Evolutionary conservation across 768 basidiomycete genomes (phyloP), one percentile per base, ranked within the genome.

Genomic region (Calocybe indica): DNA sequence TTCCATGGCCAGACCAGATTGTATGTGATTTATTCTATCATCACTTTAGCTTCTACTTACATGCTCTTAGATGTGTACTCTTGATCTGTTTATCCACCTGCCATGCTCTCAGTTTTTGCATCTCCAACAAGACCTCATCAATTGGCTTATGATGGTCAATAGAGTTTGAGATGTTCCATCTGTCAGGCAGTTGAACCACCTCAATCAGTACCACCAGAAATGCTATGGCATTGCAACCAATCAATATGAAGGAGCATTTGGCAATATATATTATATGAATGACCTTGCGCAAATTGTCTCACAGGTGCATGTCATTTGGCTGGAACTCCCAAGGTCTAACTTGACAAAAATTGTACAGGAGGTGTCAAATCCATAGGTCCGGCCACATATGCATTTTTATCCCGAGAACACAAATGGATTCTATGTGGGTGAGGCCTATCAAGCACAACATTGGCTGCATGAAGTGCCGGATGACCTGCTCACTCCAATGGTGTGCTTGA

Each of bases 331-430:
- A 36, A 13, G 42, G 28, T 22, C n/a, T 11, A 31, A 39, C 45
- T 38, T 36, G 30, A n/a, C n/a, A n/a, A 14, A 5, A 7, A 36
- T 30, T 33, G n/a, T n/a, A n/a, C n/a, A 67, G 65, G 65, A 67
- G 55, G 62, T 65, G 59, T 51, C 65, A 2, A 67, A 67, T 43
- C 63, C 63, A 0, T 30, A 29, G 29, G 60, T 67, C 5, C 56
- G 56, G 9, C 47, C 51, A 0, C 55, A 64, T 40, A 49, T 67
- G 0, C 15, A 28, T 5, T 58, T 60, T 43, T 58, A 61, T 43
- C 63, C 65, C 9, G 64, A 65, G 47, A 63, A 65, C 46, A 41
- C 43, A n/a, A n/a, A n/a, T n/a, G n/a, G n/a, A n/a, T n/a, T n/a
- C n/a, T n/a, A n/a, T n/a, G n/a, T 40, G 13, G 39, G 39, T 40